Evolutionary conservation across 2,329 filamentous ascomycete species (phyloP).

Genomic region (Chalaropsis thielavioides): DNA sequence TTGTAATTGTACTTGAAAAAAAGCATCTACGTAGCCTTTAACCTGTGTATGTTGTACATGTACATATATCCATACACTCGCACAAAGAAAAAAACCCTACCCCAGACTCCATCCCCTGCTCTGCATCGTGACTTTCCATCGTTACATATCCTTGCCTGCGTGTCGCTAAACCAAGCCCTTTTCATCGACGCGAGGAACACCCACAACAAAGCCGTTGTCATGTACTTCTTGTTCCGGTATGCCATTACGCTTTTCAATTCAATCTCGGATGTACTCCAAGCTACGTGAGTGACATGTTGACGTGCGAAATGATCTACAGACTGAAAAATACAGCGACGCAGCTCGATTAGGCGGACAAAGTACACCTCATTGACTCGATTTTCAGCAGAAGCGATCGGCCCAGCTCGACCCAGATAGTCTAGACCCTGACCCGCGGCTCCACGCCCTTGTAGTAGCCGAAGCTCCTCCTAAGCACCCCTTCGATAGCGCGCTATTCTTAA

Average conservation of each 20-base stretch:
- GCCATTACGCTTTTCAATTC: neutral
- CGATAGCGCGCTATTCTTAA: neutral
- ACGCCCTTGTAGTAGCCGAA: neutral
- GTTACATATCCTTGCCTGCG: neutral
- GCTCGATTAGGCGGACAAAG: neutral
- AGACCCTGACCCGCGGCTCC: neutral
- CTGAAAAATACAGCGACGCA: neutral
- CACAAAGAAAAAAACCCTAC: neutral
- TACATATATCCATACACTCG: neutral
- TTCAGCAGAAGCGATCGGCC: neutral
- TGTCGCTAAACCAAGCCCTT: neutral
- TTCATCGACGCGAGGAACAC: neutral
- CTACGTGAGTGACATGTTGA: neutral
- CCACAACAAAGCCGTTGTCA: neutral
- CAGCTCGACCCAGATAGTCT: neutral
- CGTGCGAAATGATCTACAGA: slow-evolving; percentile 3
- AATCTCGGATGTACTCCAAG: neutral
- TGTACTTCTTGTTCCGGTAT: neutral
- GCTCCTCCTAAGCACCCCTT: neutral
- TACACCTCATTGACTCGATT: neutral
- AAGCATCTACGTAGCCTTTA: no score
- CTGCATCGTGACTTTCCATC: neutral
- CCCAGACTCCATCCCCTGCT: neutral
- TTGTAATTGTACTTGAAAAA: neutral
- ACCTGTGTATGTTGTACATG: no score